Percentiles rank a stretch among this genome's conserved stretches.
phyloP scores from a whole-genome alignment of 2,329 filamentous ascomycete genomes.

The Ilyonectria robusta region DNA sequence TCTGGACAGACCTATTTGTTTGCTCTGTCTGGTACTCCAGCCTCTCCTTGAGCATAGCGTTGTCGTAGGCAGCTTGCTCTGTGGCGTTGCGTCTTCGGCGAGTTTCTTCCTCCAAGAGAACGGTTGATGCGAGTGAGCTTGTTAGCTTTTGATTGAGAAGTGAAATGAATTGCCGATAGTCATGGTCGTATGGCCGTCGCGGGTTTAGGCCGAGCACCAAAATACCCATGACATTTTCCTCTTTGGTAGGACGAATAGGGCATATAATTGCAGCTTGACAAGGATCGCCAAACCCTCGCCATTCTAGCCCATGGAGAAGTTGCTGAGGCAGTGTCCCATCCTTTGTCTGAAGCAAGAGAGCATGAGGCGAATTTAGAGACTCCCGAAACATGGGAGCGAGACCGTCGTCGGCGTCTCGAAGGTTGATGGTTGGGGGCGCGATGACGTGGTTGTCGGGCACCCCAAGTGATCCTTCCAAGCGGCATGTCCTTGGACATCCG shows the following conservation, averaged over 20 bases:
- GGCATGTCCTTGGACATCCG: conserved; percentile 55
- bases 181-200: conserved; percentile 79
- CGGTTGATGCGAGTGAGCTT: conserved; percentile 78
- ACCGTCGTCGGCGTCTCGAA: conserved; percentile 55
- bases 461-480: conserved; percentile 61
- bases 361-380: conserved; percentile 55
- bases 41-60: conserved; percentile 76
- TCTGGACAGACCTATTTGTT: conserved; percentile 69
- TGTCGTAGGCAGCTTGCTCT: conserved; percentile 76
- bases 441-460: conserved; percentile 61
- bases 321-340: conserved; percentile 69
- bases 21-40: conserved; percentile 70
- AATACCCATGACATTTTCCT: conserved; percentile 76
- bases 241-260: conserved; percentile 77
- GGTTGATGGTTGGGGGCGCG: conserved; percentile 54
- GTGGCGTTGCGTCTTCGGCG: conserved; percentile 63
- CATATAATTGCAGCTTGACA: conserved; percentile 77
- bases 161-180: conserved; percentile 78
- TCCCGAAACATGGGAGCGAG: conserved; percentile 57
- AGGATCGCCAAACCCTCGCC: conserved; percentile 75
- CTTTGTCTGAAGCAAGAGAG: conserved; percentile 57
- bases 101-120: conserved; percentile 80
- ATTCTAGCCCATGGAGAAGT: conserved; percentile 71
- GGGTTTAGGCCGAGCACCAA: conserved; percentile 80
- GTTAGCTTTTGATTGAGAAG: conserved; percentile 70